Evolutionary conservation across 306 rosid species (phyloP).

Genomic region (Rosa lucieae): DNA sequence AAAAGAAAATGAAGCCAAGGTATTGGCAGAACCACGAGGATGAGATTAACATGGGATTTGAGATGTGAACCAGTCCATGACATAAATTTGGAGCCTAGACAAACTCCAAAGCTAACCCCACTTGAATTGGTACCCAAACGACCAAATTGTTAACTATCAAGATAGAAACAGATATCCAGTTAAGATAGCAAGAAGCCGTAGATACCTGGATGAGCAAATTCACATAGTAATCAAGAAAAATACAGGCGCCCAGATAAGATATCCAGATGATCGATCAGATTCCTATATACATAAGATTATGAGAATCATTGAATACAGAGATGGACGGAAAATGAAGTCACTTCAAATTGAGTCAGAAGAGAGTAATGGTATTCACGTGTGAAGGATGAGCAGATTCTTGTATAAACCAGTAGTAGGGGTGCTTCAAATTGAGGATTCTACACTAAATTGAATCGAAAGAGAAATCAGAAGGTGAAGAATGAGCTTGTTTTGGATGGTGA

Average conservation of each 20-base stretch:
- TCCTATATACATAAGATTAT: too few species aligned
- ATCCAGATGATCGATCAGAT: too few species aligned
- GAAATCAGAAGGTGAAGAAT: too few species aligned
- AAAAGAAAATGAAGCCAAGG: background rate
- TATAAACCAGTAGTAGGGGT: too few species aligned
- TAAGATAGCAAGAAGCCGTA: background rate
- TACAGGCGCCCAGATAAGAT: background rate
- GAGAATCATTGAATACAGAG: too few species aligned
- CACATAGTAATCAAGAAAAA: background rate
- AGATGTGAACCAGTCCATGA: slow-evolving; percentile 89
- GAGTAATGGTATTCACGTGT: background rate
- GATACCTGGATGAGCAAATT: background rate
- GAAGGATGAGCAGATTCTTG: too few species aligned
- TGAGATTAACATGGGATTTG: slow-evolving; percentile 46
- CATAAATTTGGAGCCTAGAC: slow-evolving; percentile 79
- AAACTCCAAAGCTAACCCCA: slow-evolving; percentile 68
- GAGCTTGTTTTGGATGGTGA: too few species aligned
- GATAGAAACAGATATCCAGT: slow-evolving; percentile 4
- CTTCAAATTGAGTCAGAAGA: background rate
- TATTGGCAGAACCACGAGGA: background rate
- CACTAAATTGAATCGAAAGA: too few species aligned
- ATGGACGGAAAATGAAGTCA: background rate
- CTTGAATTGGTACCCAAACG: slow-evolving; percentile 21
- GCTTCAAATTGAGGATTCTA: too few species aligned
- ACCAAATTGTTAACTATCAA: slow-evolving; percentile 3